These are phyloP conservation scores for Vanderwaltozyma yarrowii DNA, from an alignment of 805 yeast genomes.

Conservation along the genomic window DNA sequence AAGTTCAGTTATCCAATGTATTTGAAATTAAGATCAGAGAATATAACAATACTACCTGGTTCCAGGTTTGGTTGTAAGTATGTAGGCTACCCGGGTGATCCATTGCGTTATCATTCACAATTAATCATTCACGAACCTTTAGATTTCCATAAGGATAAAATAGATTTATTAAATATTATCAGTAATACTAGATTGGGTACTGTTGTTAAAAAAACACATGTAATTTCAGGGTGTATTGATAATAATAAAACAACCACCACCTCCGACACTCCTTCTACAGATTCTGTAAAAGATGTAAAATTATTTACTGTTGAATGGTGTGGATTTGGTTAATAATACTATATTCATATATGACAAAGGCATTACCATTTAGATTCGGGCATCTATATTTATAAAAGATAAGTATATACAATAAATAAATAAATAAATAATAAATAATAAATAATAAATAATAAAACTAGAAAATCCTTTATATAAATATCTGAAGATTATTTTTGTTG, in stretches of 20 bases:
- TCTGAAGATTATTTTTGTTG: too few relatives aligned
- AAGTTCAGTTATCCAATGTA: background rate
- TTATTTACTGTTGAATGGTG: slow-evolving; percentile 90
- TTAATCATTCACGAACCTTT: slow-evolving; percentile 47
- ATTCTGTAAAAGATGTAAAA: slow-evolving; percentile 18
- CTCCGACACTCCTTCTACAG: too few relatives aligned
- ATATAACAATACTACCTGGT: slow-evolving; percentile 51
- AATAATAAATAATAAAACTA: too few relatives aligned
- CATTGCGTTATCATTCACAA: slow-evolving; percentile 83
- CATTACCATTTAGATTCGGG: background rate
- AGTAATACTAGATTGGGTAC: slow-evolving; percentile 91
- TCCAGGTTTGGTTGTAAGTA: slow-evolving; percentile 83
- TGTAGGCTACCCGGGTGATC: slow-evolving; percentile 92
- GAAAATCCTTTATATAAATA: too few relatives aligned
- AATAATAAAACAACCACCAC: too few relatives aligned
- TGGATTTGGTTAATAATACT: slow-evolving; percentile 63
- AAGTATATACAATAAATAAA: too few relatives aligned
- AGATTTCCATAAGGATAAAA: slow-evolving; percentile 32
- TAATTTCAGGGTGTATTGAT: slow-evolving; percentile 36
- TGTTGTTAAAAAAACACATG: slow-evolving; percentile 80
- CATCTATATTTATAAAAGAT: background rate
- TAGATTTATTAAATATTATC: slow-evolving; percentile 48
- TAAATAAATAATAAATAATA: too few relatives aligned
- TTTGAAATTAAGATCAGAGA: background rate
- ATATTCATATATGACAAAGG: background rate